Evolutionary conservation across 2,329 filamentous ascomycete genomes (phyloP).

Genomic region (Trichoderma hamatum): DNA sequence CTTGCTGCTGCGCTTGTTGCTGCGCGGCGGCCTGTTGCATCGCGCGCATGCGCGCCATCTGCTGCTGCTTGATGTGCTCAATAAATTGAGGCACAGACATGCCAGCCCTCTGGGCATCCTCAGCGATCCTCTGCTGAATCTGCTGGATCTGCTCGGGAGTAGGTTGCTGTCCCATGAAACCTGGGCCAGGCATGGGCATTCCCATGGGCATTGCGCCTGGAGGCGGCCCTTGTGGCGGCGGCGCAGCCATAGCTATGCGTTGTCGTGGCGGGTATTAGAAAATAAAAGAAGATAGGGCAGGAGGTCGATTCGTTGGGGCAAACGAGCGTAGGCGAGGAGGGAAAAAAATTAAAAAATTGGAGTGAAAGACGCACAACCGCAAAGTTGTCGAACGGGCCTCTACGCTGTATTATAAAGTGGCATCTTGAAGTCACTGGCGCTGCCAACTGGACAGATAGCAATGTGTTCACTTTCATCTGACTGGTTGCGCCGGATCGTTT

Average conservation of each 20-base stretch:
- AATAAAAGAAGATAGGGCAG: conserved; percentile 23
- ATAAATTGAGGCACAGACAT: conserved; percentile 86
- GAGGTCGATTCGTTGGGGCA: not conserved
- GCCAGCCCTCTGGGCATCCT: conserved; percentile 81
- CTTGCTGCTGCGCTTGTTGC: conserved; percentile 38
- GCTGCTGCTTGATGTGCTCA: conserved; percentile 65
- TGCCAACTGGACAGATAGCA: conserved; percentile 31
- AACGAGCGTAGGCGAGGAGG: conserved; percentile 8
- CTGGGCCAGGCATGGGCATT: conserved; percentile 40
- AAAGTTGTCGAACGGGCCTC: not conserved
- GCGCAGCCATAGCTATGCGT: conserved; percentile 36
- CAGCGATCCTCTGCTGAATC: conserved; percentile 81
- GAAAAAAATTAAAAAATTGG: conserved; percentile 18
- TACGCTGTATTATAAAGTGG: conserved; percentile 8
- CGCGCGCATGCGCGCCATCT: conserved; percentile 49
- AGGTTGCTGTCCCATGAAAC: conserved; percentile 52
- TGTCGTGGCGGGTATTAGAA: not conserved
- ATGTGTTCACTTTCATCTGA: conserved; percentile 43
- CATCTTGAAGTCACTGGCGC: conserved; percentile 17
- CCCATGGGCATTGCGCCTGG: conserved; percentile 29
- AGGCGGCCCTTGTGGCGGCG: conserved; percentile 34
- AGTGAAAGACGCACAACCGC: conserved; percentile 20
- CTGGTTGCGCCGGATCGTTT: conserved; percentile 34
- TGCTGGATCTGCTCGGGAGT: conserved; percentile 81
- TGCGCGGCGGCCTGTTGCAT: conserved; percentile 47